phyloP scores from a whole-genome alignment of 306 rosid species.

The cucumber (Cucumis sativus) region DNA sequence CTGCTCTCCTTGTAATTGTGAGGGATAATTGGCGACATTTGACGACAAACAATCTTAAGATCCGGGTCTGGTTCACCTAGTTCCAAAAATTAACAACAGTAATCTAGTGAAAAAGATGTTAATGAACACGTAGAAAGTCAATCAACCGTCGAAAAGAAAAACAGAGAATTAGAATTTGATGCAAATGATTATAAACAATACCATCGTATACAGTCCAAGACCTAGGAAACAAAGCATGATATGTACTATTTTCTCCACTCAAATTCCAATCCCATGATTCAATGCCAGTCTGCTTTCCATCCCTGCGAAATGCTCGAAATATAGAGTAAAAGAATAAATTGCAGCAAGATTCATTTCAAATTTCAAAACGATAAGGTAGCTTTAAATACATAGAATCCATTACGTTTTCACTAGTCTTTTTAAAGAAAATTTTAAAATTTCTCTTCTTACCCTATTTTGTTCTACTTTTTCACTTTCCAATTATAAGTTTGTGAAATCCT shows the following conservation, averaged over 20 bases:
- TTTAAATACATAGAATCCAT: no score
- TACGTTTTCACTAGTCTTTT: no score
- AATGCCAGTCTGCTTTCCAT: slow-evolving; percentile 45
- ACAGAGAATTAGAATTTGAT: neutral
- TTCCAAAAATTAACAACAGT: neutral
- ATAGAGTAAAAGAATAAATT: neutral
- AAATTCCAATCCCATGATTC: slow-evolving; percentile 96
- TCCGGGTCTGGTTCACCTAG: slow-evolving; percentile 81
- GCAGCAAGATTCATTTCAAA: no score
- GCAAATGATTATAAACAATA: neutral
- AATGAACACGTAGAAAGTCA: neutral
- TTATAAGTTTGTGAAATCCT: no score
- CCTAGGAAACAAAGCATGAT: slow-evolving; percentile 90
- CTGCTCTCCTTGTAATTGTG: slow-evolving; percentile 96
- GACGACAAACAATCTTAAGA: slow-evolving; percentile 69
- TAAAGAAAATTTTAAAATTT: no score
- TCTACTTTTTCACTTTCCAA: no score
- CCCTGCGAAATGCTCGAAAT: slow-evolving; percentile 27
- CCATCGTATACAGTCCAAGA: slow-evolving; percentile 89
- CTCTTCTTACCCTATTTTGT: no score
- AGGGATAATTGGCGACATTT: slow-evolving; percentile 87
- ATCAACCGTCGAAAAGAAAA: no score
- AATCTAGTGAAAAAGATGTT: neutral
- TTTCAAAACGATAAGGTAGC: no score
- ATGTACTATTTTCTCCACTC: slow-evolving; percentile 51